phyloP scores from a whole-genome alignment of 163 green algal species.

The Volvox carteri region DNA sequence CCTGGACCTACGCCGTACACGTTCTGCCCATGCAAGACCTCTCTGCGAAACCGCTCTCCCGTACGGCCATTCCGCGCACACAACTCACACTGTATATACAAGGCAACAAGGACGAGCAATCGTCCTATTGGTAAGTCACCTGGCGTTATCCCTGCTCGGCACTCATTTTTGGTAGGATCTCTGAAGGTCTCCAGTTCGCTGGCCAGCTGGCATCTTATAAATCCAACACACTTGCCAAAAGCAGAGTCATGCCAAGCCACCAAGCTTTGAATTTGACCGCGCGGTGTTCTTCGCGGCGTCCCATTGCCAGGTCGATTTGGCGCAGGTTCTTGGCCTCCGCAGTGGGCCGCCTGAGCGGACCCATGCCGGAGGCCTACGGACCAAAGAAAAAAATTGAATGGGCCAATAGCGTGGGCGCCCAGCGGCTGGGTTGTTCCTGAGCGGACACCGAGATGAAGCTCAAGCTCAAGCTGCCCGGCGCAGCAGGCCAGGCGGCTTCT shows the following conservation, averaged over 20 bases:
- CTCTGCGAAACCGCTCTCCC: neutral
- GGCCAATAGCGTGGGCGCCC: neutral
- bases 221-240: too few species aligned
- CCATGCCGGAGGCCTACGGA: constrained; percentile 24
- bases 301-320: constrained; percentile 12
- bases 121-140: neutral
- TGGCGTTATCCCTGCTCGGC: neutral
- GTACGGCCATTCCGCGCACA: constrained; percentile 17
- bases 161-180: neutral
- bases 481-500: neutral
- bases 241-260: too few species aligned
- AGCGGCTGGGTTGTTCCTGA: constrained; percentile 9
- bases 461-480: constrained; percentile 45
- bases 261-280: too few species aligned
- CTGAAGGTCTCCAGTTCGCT: too few species aligned
- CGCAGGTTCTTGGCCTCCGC: constrained; percentile 38
- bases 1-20: constrained; percentile 5
- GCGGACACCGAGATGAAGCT: constrained; percentile 43
- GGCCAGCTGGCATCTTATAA: too few species aligned
- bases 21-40: neutral
- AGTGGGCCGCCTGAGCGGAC: constrained; percentile 20
- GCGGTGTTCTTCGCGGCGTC: neutral
- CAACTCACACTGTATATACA: constrained; percentile 23
- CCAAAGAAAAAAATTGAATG: neutral
- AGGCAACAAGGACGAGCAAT: neutral